Base-by-base conservation (phyloP, 2,329 filamentous ascomycete genomes). In the Apiospora rasikravindrae region DNA sequence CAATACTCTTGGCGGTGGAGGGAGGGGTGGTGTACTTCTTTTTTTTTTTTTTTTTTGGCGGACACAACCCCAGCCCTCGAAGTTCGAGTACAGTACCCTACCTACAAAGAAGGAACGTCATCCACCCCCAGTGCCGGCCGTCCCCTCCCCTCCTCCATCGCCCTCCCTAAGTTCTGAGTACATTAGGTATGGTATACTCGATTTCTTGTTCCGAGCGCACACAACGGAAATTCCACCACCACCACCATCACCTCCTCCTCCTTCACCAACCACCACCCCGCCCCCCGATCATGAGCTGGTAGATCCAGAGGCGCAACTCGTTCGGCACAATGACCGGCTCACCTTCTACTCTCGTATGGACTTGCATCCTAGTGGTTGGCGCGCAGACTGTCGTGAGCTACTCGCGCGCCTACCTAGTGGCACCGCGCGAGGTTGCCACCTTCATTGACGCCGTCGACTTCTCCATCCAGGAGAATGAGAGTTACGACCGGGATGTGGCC, bases 401-500 rank as follows among this genome's bases (percentile, higher is more conserved):
- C 79, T 85, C 85, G 69, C 80, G 84, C 72, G 90, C 89, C 24
- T 92, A 90, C 80, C 77, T 86, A 61, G 86, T 84, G 47, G 90
- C 90, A 40, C 89, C 90, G 40, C 84, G 83, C 74, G 89, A 92
- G 80, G 84, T 91, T 71, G 81, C 81, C 72, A 85, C 85, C 72
- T 89, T 91, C 76, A 80, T 91, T 77, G 89, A 91, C 77, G 85
- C 87, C 22, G 85, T 90, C 77, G 89, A 91, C 78, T 89, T 86
- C 77, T 93, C 89, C 51, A 84, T 90, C 68, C 84, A 87, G 75
- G 90, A 92, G 79, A 91, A 91, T 77, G 90, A 91, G 80, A 88
- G 85, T 77, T 91, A 91, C 78, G 88, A 91, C 79, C 84, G 85
- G 76, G 89, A 92, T 76, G 84, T 91, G 67, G 83, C 86, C 71